Evolutionary conservation across 1,139 yeast genomes (phyloP), one percentile per base, ranked within the genome.

Genomic region (Diutina scorzettiae): DNA sequence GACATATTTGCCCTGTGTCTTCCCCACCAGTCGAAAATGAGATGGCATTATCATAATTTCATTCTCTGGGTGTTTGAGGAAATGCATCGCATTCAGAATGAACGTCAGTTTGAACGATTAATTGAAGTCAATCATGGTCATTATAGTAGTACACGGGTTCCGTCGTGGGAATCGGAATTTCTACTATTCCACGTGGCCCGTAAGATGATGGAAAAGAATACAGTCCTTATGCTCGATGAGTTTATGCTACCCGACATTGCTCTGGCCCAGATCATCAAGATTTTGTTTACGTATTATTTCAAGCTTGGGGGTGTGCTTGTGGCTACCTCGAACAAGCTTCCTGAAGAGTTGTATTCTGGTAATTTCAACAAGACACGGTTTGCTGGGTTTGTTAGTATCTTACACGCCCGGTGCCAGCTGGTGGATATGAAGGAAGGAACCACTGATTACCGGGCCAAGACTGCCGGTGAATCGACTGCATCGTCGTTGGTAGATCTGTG

Each of bases 161-260:
- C 39, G 3, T 60, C 70, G 5, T 58, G 73, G 59, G 83, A 78
- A 43, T 77, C 78, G 49, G 86, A 81, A 54, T 76, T 78, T 48
- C 67, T 79, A 23, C 55, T 81, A 32, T 76, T 78, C 51, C 84
- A 80, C 53, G 65, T 81, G 28, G 87, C 89, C 1, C 76, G 77
- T 45, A 76, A 70, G 43, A 67, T 81, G 79, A 72, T 80, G 27
- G 60, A 63, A 25, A 68, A 66, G 48, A 76, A 71, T 50, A 78
- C 86, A 2, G 65, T 81, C 8, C 58, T 81, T 44, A 66, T 81
- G 59, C 59, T 81, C 37, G 89, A 81, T 54, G 89, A 81, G 54
- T 81, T 81, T 57, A 78, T 79, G 80, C 56, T 81, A 28, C 87
- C 89, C 0, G 89, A 81, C 53, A 69, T 68, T 37, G 84, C 87